A percentile compares a stretch with the other conserved stretches of the same genome.
Evolutionary conservation across 2,329 filamentous ascomycete species (phyloP).

Genomic region (Exophiala sideris): DNA sequence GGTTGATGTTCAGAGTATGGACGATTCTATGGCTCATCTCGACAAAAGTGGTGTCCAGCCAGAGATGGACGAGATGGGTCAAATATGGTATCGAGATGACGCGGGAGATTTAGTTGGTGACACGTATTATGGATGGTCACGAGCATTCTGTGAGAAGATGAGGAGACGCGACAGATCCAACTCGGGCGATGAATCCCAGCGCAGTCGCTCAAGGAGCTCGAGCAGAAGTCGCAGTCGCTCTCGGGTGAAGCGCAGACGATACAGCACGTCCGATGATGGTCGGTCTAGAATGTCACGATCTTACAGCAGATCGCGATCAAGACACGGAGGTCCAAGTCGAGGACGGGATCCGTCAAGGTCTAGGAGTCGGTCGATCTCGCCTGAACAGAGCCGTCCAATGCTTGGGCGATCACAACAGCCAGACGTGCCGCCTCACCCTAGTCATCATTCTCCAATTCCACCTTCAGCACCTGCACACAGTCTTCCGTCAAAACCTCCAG

Average conservation of each 20-base stretch:
- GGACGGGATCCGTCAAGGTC: conserved; percentile 1
- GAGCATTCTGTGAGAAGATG: conserved; percentile 76
- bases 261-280: conserved; percentile 38
- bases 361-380: conserved; percentile 7
- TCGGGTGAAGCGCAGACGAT: conserved; percentile 39
- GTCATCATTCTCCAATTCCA: conserved; percentile 6
- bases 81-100: conserved; percentile 63
- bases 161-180: conserved; percentile 46
- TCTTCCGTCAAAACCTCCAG: too few relatives aligned
- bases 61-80: conserved; percentile 75
- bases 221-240: conserved; percentile 44
- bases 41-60: conserved; percentile 48
- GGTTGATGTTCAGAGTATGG: conserved; percentile 63
- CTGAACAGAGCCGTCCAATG: neutral
- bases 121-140: conserved; percentile 87
- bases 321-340: conserved; percentile 16
- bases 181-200: neutral
- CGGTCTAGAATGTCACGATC: conserved; percentile 28
- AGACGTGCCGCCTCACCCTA: too few relatives aligned
- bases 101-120: conserved; percentile 65
- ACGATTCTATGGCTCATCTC: conserved; percentile 45
- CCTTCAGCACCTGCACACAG: conserved; percentile 7
- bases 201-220: conserved; percentile 16
- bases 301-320: conserved; percentile 31
- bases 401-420: too few relatives aligned